Conservation (phyloP, 345 rosid species). For the Jatropha curcas region DNA sequence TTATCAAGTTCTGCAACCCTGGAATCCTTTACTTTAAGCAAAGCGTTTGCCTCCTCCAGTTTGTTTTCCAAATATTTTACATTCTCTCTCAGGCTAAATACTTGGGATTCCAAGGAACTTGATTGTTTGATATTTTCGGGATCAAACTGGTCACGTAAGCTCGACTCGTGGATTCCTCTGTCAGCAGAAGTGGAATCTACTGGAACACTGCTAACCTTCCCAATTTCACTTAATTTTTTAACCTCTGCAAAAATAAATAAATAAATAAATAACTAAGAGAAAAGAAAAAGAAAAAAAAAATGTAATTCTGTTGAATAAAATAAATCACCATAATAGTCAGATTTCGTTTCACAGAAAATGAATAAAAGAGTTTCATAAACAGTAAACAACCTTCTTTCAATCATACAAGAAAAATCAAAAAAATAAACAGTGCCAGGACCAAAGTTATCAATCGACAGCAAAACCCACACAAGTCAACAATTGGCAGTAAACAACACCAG, state of each 20-base stretch:
- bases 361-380: background rate
- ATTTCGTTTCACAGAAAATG: background rate
- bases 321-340: background rate
- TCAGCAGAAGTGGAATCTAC: conserved; percentile 23
- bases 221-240: conserved; percentile 53
- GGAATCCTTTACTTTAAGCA: conserved; percentile 48
- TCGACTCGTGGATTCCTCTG: conserved; percentile 35
- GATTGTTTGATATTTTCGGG: conserved; percentile 32
- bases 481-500: background rate
- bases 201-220: conserved; percentile 40
- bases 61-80: conserved; percentile 48
- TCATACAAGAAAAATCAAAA: background rate
- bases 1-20: conserved; percentile 57
- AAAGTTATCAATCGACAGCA: background rate
- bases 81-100: conserved; percentile 46
- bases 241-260: conserved; percentile 63
- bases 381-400: background rate
- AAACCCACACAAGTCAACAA: background rate
- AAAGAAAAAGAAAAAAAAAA: too few species aligned
- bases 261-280: too few species aligned
- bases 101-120: conserved; percentile 43
- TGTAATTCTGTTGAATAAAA: conserved; percentile 9
- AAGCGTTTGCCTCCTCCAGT: conserved; percentile 47
- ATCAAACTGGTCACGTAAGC: conserved; percentile 38
- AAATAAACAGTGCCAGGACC: background rate